phyloP scores from a whole-genome alignment of 148 eudicot genomes.

The Diospyros kaki region DNA sequence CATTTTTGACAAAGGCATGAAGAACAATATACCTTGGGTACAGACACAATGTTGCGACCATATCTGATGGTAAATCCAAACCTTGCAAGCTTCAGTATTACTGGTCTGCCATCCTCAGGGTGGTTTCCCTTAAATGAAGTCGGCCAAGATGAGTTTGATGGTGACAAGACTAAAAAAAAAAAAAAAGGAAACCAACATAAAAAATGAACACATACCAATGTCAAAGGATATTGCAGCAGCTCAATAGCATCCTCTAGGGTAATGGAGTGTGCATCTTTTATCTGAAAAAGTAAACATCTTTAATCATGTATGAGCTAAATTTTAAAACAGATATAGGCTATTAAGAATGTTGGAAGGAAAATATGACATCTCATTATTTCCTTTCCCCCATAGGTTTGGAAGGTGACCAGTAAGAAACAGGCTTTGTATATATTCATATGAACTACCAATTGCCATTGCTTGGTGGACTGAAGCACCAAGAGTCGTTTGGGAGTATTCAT shows the following conservation, averaged over 20 bases:
- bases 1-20: background rate
- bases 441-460: background rate
- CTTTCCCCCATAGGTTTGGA: background rate
- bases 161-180: background rate
- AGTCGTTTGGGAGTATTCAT: too few species aligned
- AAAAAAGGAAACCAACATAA: background rate
- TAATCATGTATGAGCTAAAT: background rate
- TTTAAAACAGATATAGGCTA: background rate
- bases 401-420: background rate
- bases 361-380: background rate
- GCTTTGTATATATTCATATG: background rate
- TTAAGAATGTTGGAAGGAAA: background rate
- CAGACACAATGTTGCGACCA: slow-evolving; percentile 51
- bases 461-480: background rate
- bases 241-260: slow-evolving; percentile 70
- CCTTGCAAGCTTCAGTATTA: slow-evolving; percentile 56
- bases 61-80: slow-evolving; percentile 64
- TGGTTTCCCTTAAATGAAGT: slow-evolving; percentile 63
- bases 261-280: slow-evolving; percentile 50
- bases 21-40: slow-evolving; percentile 67
- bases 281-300: slow-evolving; percentile 30
- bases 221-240: slow-evolving; percentile 72
- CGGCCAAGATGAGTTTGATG: slow-evolving; percentile 4
- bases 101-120: slow-evolving; percentile 65
- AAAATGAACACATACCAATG: slow-evolving; percentile 46